A percentile compares a stretch with the other conserved stretches of the same genome.
phyloP scores from a whole-genome alignment of 345 rosid species.

The Linum lewisii region DNA sequence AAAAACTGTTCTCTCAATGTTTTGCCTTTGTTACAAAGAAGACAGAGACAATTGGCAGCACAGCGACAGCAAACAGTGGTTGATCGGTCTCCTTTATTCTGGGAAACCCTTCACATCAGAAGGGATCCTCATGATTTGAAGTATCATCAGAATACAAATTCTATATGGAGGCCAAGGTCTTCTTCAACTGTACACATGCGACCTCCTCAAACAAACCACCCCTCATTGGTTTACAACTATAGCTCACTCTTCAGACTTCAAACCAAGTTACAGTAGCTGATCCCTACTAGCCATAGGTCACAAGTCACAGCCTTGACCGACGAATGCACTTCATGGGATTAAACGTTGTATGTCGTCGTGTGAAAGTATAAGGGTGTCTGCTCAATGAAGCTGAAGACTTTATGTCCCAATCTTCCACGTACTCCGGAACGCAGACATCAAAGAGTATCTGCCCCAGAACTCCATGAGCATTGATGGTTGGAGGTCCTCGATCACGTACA shows the following conservation, averaged over 20 bases:
- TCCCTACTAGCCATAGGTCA: no score
- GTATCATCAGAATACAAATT: no score
- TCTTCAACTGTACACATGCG: background rate
- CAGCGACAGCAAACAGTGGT: no score
- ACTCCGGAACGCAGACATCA: constrained; percentile 74
- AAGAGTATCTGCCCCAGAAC: constrained; percentile 85
- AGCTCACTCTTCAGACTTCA: no score
- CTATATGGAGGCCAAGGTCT: background rate
- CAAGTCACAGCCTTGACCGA: constrained; percentile 66
- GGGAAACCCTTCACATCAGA: no score
- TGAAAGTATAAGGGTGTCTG: constrained; percentile 21
- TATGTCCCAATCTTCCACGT: constrained; percentile 86
- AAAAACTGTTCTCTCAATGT: no score
- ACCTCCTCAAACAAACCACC: background rate
- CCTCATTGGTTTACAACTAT: background rate
- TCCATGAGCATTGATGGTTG: constrained; percentile 51
- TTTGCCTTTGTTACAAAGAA: no score
- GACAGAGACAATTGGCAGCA: no score
- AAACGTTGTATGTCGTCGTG: constrained; percentile 33
- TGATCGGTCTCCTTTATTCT: no score
- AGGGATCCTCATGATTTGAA: no score
- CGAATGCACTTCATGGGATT: constrained; percentile 70
- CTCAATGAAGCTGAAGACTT: constrained; percentile 34
- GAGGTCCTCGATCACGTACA: constrained; percentile 40
- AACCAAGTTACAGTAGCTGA: no score